Evolutionary conservation across 257 asterid genomes (phyloP), one percentile per base, ranked within the genome.

Genomic region (Ilex aquifolium): DNA sequence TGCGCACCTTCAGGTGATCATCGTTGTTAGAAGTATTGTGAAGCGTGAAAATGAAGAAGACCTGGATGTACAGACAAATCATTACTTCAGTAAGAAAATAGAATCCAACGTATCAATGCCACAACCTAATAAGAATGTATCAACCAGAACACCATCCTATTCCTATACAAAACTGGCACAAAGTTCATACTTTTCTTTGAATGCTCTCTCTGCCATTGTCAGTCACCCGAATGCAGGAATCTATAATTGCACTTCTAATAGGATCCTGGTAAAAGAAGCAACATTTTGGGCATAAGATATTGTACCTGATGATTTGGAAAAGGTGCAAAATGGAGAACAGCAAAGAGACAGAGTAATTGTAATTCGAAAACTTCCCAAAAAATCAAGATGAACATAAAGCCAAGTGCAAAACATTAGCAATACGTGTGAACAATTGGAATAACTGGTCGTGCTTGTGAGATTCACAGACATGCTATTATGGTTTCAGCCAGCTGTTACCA

Each of bases 131-230:
- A 50, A 2, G 17, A 31, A 17, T 15, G 42, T 13, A 36, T 17
- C 2, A 53, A n/a, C 10, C 27, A 6, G 4, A 53, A 40, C 65
- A 57, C 32, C 32, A 17, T 61, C 5, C 62, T 32, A 48, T 16
- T 61, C 5, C 62, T 32, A 48, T 16, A 67, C 51, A 32, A 57
- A 50, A 69, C 32, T 8, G 32, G 57, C 53, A 42, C 60, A 59
- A 55, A 53, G 64, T 39, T 52, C 72, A 56, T 76, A 87, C 99
- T 83, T 88, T 93, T 78, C 95, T 84, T 61, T 80, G 94, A 66
- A 85, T 90, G 84, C 87, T 93, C 76, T 93, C 97, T 76, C 99
- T 83, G 74, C 99, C 99, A 74, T 92, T 87, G 78, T 89, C 99
- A 8, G 91, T 79, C 76, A 87, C 99, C 73, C 99, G 84, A 61